Evolutionary conservation across 2,329 filamentous ascomycete species (phyloP).

Genomic region (Cladophialophora carrionii): DNA sequence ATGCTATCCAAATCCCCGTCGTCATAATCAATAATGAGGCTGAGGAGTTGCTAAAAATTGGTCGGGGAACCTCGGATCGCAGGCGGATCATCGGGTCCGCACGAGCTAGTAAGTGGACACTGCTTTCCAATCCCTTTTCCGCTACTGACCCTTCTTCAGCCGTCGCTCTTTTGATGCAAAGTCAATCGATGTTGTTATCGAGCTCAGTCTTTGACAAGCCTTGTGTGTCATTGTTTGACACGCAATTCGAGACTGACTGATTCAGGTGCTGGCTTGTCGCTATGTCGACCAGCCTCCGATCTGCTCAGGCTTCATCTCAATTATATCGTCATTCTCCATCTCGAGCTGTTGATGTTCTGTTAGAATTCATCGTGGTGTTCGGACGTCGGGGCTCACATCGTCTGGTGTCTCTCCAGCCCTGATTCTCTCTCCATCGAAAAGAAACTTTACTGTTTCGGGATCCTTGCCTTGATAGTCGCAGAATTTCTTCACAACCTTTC

Average conservation of each 20-base stretch:
- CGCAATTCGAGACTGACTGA: neutral
- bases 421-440: conserved; percentile 94
- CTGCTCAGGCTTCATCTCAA: conserved; percentile 98
- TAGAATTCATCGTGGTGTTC: conserved; percentile 21
- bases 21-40: conserved; percentile 3
- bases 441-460: conserved; percentile 79
- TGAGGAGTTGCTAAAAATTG: conserved; percentile 19
- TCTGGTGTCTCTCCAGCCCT: conserved; percentile 88
- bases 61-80: conserved; percentile 11
- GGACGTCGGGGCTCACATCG: conserved; percentile 65
- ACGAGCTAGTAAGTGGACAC: neutral
- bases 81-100: conserved; percentile 1
- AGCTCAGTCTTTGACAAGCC: neutral
- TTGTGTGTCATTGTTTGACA: neutral
- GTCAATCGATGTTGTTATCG: neutral
- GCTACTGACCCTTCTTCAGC: neutral
- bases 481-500: conserved; percentile 98
- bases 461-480: conserved; percentile 95
- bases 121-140: neutral
- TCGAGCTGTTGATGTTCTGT: conserved; percentile 67
- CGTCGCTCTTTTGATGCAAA: neutral
- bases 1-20: neutral
- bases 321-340: conserved; percentile 92
- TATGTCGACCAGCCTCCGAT: conserved; percentile 67
- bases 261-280: neutral